These are phyloP conservation scores for Dalbergia cochinchinensis DNA, from an alignment of 306 rosid genomes.

Conservation along the genomic window DNA sequence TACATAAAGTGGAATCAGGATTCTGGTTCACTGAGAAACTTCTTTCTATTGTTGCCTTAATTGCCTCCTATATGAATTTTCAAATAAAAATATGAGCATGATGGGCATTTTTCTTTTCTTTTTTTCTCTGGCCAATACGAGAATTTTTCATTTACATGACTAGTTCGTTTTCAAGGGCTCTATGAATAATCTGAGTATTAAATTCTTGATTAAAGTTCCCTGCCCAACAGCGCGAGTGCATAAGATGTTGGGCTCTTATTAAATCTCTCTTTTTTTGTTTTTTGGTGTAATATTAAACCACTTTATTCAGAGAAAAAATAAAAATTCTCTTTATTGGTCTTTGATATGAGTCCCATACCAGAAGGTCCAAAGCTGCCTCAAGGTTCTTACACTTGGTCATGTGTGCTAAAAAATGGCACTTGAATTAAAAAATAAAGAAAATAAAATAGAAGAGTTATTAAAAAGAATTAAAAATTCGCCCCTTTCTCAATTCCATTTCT, in stretches of 20 bases:
- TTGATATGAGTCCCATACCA: background rate
- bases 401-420: background rate
- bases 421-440: background rate
- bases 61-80: too few relatives aligned
- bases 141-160: background rate
- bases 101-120: too few relatives aligned
- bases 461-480: constrained; percentile 8
- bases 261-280: too few relatives aligned
- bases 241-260: too few relatives aligned
- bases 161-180: background rate
- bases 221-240: too few relatives aligned
- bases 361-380: too few relatives aligned
- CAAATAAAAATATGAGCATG: too few relatives aligned
- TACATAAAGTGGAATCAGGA: background rate
- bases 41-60: too few relatives aligned
- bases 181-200: background rate
- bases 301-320: too few relatives aligned
- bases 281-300: too few relatives aligned
- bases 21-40: background rate
- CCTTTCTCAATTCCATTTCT: constrained; percentile 30
- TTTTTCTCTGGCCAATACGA: too few relatives aligned
- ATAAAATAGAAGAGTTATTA: background rate
- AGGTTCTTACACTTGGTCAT: background rate
- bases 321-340: background rate
- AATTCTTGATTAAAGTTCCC: too few relatives aligned